Evolutionary conservation across 352 stramenopile species (phyloP).

Genomic region (Phytophthora megakarya): DNA sequence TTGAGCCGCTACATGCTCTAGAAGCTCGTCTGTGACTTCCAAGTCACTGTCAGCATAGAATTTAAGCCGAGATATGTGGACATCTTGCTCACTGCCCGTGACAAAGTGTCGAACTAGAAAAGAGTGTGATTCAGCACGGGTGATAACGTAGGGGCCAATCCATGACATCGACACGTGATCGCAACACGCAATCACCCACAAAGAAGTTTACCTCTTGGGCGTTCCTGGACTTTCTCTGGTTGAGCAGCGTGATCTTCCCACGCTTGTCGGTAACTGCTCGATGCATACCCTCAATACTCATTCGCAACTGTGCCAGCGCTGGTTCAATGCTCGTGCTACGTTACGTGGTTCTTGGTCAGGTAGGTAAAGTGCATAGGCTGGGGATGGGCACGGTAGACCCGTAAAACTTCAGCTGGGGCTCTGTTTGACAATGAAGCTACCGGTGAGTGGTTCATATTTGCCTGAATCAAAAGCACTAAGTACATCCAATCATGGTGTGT

Average conservation of each 20-base stretch:
- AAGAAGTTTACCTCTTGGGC: background rate
- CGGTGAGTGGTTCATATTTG: background rate
- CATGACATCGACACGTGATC: background rate
- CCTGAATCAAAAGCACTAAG: background rate
- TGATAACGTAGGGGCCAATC: conserved; percentile 1
- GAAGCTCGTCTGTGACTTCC: too few relatives aligned
- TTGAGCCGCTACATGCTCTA: too few relatives aligned
- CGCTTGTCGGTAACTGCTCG: background rate
- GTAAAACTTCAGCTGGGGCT: background rate
- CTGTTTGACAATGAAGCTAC: background rate
- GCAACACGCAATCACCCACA: background rate
- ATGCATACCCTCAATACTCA: background rate
- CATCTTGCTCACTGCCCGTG: background rate
- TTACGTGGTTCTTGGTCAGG: background rate
- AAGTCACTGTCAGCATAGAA: background rate
- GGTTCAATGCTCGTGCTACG: background rate
- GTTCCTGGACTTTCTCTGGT: background rate
- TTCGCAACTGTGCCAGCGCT: background rate
- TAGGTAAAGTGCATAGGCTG: background rate
- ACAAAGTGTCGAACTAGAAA: background rate
- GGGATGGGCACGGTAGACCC: background rate
- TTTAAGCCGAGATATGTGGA: background rate
- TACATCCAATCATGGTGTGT: conserved; percentile 1
- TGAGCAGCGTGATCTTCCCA: background rate
- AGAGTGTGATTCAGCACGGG: background rate